Conservation (phyloP, 805 yeast genomes). For the Clavispora santaluciae region DNA sequence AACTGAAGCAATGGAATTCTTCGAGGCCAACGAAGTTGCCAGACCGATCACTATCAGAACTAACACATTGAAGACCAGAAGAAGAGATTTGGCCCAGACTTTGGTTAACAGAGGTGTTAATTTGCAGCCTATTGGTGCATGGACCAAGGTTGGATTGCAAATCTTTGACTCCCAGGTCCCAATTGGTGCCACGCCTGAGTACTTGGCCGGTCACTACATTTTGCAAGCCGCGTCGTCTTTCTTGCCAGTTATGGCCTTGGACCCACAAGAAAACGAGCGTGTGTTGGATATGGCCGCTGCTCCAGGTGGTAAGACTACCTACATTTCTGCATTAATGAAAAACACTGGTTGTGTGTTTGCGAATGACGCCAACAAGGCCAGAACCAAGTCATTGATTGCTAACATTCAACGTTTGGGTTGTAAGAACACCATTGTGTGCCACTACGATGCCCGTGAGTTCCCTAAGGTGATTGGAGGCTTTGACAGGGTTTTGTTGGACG, state of each 20-base stretch:
- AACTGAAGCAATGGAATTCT: slow-evolving; percentile 94
- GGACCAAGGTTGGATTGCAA: slow-evolving; percentile 98
- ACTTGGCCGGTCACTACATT: slow-evolving; percentile 95
- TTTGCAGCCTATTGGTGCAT: slow-evolving; percentile 91
- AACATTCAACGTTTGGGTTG: slow-evolving; percentile 97
- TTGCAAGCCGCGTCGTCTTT: slow-evolving; percentile 98
- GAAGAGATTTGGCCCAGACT: slow-evolving; percentile 93
- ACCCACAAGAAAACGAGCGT: slow-evolving; percentile 96
- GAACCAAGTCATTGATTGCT: slow-evolving; percentile 95
- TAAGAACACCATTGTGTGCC: slow-evolving; percentile 92
- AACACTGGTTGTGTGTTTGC: slow-evolving; percentile 97
- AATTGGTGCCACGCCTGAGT: slow-evolving; percentile 98
- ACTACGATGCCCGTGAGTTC: slow-evolving; percentile 97
- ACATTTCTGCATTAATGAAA: slow-evolving; percentile 92
- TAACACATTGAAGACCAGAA: slow-evolving; percentile 90
- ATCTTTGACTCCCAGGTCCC: slow-evolving; percentile 99
- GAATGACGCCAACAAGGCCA: slow-evolving; percentile 92
- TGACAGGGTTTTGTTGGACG: slow-evolving; percentile 90
- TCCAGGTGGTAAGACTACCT: slow-evolving; percentile 98
- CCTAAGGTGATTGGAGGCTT: slow-evolving; percentile 98
- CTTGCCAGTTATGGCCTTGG: slow-evolving; percentile 95
- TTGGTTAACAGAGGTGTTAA: slow-evolving; percentile 96
- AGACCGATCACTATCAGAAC: slow-evolving; percentile 97
- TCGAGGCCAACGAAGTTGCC: slow-evolving; percentile 96
- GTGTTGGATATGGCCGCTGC: slow-evolving; percentile 99